These are phyloP conservation scores for Hsuehochloa calcarea DNA, from an alignment of 176 grass and related monocot genomes.

Conservation along the genomic window DNA sequence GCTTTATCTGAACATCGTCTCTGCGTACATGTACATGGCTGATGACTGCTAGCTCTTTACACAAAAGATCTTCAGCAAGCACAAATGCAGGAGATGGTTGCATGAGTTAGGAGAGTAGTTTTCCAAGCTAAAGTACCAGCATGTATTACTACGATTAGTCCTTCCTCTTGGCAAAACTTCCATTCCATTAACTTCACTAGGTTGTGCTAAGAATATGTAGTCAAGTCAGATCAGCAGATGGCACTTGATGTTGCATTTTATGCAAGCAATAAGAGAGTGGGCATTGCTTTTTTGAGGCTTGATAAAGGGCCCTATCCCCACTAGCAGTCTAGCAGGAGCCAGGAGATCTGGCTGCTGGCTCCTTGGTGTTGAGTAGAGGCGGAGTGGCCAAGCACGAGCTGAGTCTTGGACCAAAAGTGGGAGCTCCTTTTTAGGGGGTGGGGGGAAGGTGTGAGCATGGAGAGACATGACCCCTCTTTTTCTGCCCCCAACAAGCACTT, in stretches of 20 bases:
- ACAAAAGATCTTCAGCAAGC: neutral
- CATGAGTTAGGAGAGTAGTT: neutral
- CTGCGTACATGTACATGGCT: neutral
- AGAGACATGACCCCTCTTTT: conserved; percentile 38
- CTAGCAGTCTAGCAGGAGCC: neutral
- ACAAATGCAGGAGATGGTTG: neutral
- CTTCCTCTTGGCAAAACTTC: neutral
- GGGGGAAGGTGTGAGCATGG: conserved; percentile 36
- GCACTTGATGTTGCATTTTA: neutral
- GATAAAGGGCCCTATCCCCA: neutral
- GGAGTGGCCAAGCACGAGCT: conserved; percentile 27
- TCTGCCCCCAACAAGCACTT: conserved; percentile 30
- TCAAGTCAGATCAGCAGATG: neutral
- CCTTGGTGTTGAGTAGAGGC: conserved; percentile 23
- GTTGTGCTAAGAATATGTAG: neutral
- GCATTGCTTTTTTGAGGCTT: neutral
- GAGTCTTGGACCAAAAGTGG: conserved; percentile 68
- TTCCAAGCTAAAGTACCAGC: neutral
- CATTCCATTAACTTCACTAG: neutral
- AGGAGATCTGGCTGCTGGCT: conserved; percentile 4
- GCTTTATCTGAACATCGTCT: neutral
- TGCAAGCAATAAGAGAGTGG: neutral
- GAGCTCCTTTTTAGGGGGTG: conserved; percentile 85
- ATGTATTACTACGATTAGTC: neutral
- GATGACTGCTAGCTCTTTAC: conserved; percentile 3